Conservation (phyloP, 148 eudicot species). For the Oxyria digyna region DNA sequence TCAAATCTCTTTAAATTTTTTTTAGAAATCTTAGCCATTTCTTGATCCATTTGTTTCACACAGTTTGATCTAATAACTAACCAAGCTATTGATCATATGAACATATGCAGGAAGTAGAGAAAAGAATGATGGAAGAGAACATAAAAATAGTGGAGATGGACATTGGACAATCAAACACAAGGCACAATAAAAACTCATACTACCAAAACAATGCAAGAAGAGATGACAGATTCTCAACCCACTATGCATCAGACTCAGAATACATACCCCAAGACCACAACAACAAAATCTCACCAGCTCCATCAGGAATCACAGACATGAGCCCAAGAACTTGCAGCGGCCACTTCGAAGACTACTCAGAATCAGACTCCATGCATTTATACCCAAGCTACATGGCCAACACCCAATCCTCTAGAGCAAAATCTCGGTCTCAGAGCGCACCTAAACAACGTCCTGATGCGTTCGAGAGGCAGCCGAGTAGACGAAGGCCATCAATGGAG, state of each 20-base stretch:
- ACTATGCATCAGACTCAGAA: slow-evolving; percentile 16
- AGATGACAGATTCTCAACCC: slow-evolving; percentile 28
- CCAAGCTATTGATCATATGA: too few species aligned
- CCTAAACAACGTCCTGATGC: slow-evolving; percentile 78
- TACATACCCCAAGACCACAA: slow-evolving; percentile 28
- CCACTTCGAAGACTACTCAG: slow-evolving; percentile 70
- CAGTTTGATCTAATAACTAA: too few species aligned
- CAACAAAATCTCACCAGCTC: slow-evolving; percentile 42
- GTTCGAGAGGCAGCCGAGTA: slow-evolving; percentile 46
- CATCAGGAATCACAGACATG: slow-evolving; percentile 56
- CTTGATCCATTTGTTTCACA: too few species aligned
- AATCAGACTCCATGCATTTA: slow-evolving; percentile 15
- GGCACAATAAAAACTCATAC: slow-evolving; percentile 33
- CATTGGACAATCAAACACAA: slow-evolving; percentile 39
- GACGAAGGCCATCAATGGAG: slow-evolving; percentile 58
- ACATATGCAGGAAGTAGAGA: slow-evolving; percentile 43
- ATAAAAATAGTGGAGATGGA: slow-evolving; percentile 94
- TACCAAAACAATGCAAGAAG: slow-evolving; percentile 25
- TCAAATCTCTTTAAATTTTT: not conserved
- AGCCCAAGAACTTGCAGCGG: slow-evolving; percentile 66
- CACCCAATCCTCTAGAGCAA: slow-evolving; percentile 44
- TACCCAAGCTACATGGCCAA: slow-evolving; percentile 15
- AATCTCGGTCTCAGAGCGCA: slow-evolving; percentile 79
- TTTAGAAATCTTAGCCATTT: too few species aligned
- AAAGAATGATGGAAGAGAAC: slow-evolving; percentile 58